Evolutionary conservation across 2,329 filamentous ascomycete genomes (phyloP).

Genomic region (Colletotrichum liriopes): DNA sequence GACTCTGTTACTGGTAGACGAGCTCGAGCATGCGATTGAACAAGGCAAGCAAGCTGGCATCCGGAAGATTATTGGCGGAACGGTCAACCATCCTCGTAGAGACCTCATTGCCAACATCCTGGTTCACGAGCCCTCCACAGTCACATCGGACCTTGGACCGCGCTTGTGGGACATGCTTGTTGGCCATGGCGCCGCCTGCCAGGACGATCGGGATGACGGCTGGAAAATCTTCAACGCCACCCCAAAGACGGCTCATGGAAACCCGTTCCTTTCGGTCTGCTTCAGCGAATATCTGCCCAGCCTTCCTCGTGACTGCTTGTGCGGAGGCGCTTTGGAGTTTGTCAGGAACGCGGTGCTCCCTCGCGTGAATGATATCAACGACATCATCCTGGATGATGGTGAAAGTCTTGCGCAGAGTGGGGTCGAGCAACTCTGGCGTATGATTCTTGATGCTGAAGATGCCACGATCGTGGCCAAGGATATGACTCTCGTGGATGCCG

Average conservation of each 20-base stretch:
- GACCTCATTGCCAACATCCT: constrained; percentile 74
- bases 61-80: constrained; percentile 62
- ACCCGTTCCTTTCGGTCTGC: constrained; percentile 70
- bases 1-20: constrained; percentile 73
- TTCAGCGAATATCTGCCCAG: constrained; percentile 70
- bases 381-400: constrained; percentile 66
- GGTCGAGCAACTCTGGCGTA: constrained; percentile 85
- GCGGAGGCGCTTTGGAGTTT: constrained; percentile 74
- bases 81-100: constrained; percentile 67
- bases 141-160: constrained; percentile 74
- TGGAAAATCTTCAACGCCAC: constrained; percentile 77
- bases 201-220: constrained; percentile 74
- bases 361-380: constrained; percentile 61
- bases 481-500: constrained; percentile 66
- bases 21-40: constrained; percentile 71
- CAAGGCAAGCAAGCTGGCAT: constrained; percentile 59
- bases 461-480: constrained; percentile 63
- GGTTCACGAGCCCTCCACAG: constrained; percentile 70
- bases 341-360: constrained; percentile 67
- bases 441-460: constrained; percentile 79
- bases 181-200: constrained; percentile 72
- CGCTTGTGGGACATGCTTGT: constrained; percentile 83
- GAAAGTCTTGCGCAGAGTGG: constrained; percentile 67
- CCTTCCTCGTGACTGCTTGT: constrained; percentile 72
- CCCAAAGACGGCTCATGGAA: constrained; percentile 62